Base-by-base conservation (phyloP, 495 filamentous ascomycete genomes). In the Xylaria grammica region DNA sequence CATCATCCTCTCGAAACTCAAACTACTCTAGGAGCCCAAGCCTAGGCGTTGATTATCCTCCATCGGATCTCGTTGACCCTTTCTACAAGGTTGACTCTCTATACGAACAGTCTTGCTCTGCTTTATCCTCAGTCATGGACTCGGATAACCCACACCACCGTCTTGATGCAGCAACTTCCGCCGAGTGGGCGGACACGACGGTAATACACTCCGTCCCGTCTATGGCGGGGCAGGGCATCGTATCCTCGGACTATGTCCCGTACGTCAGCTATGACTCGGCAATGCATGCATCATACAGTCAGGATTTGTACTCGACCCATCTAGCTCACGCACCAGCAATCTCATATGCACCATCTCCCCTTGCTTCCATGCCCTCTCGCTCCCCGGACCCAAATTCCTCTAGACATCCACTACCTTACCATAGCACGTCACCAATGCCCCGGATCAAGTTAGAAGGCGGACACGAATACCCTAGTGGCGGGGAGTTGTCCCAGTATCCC, bases 361-460 rank as follows among this genome's bases (percentile, higher is more conserved):
- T 65, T 76, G 74, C 52, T 74, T 79, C 71, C 17, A 29, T 70
- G 4, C 73, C 77, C 11, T 79, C 81, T 36, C 75, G 81, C 52
- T 83, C 83, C 46, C 78, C 78, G 13, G 76, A 74, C 40, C 68
- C 60, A 15, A 26, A 4, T 22, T 60, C 71, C 17, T 68, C 75
- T 22, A 76, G 75, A 63, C 70, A 75, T 15, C 66, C 74, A 20
- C 67, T 74, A 59, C 65, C 74, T 9, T 80, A 81, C 7, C 71
- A 78, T 3, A 72, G 66, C 51, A 73, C 77, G 17, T 77, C 79
- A 54, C 69, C 75, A 15, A 72, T 81, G 63, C 76, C 80, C 17
- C 77, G 79, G 40, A 77, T 85, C 69, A 86, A 85, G 73, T 80
- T 84, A 77, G 82, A 85, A 72, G 71, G 62, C 20, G 62, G 67